A percentile compares a stretch with the other conserved stretches of the same genome.
Evolutionary conservation across 2,329 filamentous ascomycete species (phyloP).

Genomic region (Ambrosiella xylebori): DNA sequence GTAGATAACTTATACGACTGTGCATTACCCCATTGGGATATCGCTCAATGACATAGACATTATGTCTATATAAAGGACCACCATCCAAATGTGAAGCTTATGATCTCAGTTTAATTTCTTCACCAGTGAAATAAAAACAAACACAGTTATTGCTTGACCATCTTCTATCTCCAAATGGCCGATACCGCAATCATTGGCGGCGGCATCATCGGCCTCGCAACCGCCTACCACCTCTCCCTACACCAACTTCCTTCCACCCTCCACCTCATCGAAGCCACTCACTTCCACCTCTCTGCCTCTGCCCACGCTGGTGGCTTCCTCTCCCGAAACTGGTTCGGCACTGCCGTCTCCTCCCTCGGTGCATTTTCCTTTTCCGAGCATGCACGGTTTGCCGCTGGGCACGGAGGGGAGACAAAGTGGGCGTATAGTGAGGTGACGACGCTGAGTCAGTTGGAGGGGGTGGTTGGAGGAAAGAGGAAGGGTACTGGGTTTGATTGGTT

Average conservation of each 20-base stretch:
- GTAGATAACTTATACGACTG: no score
- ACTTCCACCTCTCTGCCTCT: conserved; percentile 55
- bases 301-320: conserved; percentile 60
- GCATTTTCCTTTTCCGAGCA: conserved; percentile 55
- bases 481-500: conserved; percentile 46
- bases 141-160: background rate
- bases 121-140: no score
- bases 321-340: conserved; percentile 54
- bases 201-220: conserved; percentile 53
- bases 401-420: conserved; percentile 39
- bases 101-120: no score
- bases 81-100: no score
- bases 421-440: conserved; percentile 37
- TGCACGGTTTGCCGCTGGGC: conserved; percentile 39
- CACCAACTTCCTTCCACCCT: conserved; percentile 26
- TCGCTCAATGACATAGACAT: no score
- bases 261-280: conserved; percentile 30
- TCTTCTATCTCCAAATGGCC: background rate
- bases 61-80: no score
- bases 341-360: conserved; percentile 39
- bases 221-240: conserved; percentile 52
- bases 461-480: conserved; percentile 21
- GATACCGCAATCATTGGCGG: conserved; percentile 49
- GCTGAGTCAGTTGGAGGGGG: conserved; percentile 28
- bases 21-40: no score